These are phyloP conservation scores for Aphanoascus verrucosus DNA, from an alignment of 2,329 filamentous ascomycete species.

Conservation along the genomic window DNA sequence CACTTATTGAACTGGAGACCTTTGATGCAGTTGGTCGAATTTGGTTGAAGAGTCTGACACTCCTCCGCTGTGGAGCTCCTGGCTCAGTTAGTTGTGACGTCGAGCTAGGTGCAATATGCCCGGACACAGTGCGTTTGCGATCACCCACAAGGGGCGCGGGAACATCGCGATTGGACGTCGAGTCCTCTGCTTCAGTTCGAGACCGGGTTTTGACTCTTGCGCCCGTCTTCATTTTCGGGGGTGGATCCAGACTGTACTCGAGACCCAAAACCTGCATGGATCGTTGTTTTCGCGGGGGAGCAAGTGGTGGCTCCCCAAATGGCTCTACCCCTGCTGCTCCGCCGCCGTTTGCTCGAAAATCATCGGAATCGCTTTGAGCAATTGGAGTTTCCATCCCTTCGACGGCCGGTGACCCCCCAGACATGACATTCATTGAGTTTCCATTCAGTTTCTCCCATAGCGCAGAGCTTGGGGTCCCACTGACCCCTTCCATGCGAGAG, in stretches of 20 bases:
- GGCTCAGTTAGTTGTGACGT: slow-evolving; percentile 50
- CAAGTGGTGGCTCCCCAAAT: slow-evolving; percentile 35
- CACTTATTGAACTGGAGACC: slow-evolving; percentile 47
- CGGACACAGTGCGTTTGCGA: slow-evolving; percentile 86
- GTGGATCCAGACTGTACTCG: slow-evolving; percentile 43
- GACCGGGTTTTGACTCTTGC: slow-evolving; percentile 34
- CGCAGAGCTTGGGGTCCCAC: slow-evolving; percentile 34
- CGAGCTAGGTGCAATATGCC: slow-evolving; percentile 51
- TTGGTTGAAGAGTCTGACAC: slow-evolving; percentile 60
- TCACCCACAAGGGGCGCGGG: slow-evolving; percentile 37
- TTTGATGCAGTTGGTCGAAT: slow-evolving; percentile 57
- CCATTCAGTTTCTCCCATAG: slow-evolving; percentile 42
- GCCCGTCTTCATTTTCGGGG: slow-evolving; percentile 51
- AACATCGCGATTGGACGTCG: slow-evolving; percentile 24
- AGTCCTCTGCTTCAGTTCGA: slow-evolving; percentile 34
- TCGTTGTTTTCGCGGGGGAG: slow-evolving; percentile 41
- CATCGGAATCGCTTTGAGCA: slow-evolving; percentile 37
- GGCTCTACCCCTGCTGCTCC: slow-evolving; percentile 22
- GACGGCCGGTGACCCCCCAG: slow-evolving; percentile 25
- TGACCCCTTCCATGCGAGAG: slow-evolving; percentile 26
- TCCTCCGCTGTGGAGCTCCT: slow-evolving; percentile 55
- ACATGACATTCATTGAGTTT: slow-evolving; percentile 34
- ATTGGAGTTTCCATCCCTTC: slow-evolving; percentile 57
- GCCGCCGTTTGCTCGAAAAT: slow-evolving; percentile 28
- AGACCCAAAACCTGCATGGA: slow-evolving; percentile 45